Conservation (phyloP, 345 rosid species). For the Hibiscus syriacus region DNA sequence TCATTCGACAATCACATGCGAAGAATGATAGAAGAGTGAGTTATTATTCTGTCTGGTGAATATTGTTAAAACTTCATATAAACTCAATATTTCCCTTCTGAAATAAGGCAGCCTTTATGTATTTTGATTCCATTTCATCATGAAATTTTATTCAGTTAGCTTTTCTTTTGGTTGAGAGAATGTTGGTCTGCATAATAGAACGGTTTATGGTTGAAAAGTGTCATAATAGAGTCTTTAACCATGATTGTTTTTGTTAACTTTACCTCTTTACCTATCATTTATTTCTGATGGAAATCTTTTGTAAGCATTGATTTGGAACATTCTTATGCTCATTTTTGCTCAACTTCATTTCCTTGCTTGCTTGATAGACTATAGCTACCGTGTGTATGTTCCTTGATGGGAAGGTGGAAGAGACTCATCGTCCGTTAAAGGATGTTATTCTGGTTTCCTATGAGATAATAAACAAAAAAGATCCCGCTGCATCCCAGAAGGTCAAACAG, state of each 20-base stretch:
- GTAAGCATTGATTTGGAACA: background rate
- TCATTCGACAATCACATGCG: slow-evolving; percentile 84
- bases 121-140: background rate
- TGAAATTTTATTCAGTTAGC: background rate
- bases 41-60: slow-evolving; percentile 2
- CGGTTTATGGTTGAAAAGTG: background rate
- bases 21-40: slow-evolving; percentile 86
- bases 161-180: background rate
- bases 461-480: slow-evolving; percentile 80
- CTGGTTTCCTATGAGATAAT: slow-evolving; percentile 94
- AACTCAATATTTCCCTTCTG: background rate
- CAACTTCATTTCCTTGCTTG: background rate
- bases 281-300: background rate
- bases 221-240: background rate
- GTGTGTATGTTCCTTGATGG: slow-evolving; percentile 99
- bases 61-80: background rate
- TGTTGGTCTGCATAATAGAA: background rate
- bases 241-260: background rate
- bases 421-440: slow-evolving; percentile 88
- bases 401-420: slow-evolving; percentile 98
- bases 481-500: slow-evolving; percentile 80
- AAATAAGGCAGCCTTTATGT: background rate
- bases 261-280: background rate
- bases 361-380: slow-evolving; percentile 72
- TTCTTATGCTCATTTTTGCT: background rate